Percentiles rank a stretch among this genome's conserved stretches.
Evolutionary conservation across 306 rosid species (phyloP).

Genomic region (Fragaria ananassa): DNA sequence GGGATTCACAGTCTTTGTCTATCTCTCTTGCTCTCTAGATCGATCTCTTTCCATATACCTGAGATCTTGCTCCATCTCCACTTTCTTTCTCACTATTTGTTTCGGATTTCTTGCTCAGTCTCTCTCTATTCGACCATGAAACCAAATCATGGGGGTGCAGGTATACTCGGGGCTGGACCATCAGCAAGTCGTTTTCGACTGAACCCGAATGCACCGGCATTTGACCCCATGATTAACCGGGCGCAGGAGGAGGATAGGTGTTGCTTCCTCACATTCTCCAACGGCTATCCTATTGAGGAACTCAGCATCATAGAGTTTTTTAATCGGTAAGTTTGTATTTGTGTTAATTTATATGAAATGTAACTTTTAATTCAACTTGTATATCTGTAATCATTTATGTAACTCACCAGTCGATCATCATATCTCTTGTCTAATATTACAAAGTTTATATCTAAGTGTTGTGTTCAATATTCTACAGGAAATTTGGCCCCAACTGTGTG

Average conservation of each 20-base stretch:
- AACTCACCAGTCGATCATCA: no score
- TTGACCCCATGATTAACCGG: slow-evolving; percentile 13
- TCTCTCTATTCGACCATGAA: neutral
- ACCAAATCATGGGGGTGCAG: neutral
- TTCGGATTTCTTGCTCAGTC: neutral
- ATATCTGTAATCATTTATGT: no score
- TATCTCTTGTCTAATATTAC: no score
- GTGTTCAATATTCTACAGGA: slow-evolving; percentile 20
- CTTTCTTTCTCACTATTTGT: neutral
- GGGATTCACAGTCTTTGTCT: neutral
- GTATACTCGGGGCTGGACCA: neutral
- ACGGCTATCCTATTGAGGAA: slow-evolving; percentile 25
- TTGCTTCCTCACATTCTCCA: slow-evolving; percentile 41
- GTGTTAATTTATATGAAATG: neutral
- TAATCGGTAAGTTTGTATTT: slow-evolving; percentile 21
- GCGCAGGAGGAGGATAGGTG: slow-evolving; percentile 34
- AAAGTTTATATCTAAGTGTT: neutral
- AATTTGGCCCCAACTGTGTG: slow-evolving; percentile 33
- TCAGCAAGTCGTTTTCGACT: neutral
- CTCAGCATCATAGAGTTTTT: slow-evolving; percentile 31
- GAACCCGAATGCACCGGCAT: slow-evolving; percentile 38
- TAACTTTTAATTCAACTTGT: neutral
- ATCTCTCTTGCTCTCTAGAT: neutral
- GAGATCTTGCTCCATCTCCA: neutral
- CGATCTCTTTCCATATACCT: neutral